Evolutionary conservation across 2,329 filamentous ascomycete genomes (phyloP).

Genomic region (Fusarium cicatricum): DNA sequence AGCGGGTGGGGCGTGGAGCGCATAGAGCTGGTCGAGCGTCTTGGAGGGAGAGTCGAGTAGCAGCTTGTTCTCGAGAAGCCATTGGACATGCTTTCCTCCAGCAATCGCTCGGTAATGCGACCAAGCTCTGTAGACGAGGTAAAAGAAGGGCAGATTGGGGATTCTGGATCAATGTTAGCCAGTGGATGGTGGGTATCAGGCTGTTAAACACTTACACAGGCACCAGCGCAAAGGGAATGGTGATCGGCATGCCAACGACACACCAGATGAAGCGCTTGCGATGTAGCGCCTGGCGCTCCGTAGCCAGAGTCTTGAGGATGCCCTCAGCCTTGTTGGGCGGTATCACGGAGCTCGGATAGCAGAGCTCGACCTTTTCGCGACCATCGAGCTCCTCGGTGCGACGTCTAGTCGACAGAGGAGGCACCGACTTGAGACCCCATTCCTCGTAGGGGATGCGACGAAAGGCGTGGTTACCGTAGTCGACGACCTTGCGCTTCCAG

Average conservation of each 20-base stretch:
- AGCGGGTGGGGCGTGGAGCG: conserved; percentile 49
- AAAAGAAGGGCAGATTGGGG: conserved; percentile 97
- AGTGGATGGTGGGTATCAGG: neutral
- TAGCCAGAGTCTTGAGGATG: conserved; percentile 76
- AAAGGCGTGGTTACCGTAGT: conserved; percentile 86
- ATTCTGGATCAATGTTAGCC: conserved; percentile 60
- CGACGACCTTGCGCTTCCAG: conserved; percentile 89
- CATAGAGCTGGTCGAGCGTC: conserved; percentile 78
- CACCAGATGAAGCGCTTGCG: conserved; percentile 81
- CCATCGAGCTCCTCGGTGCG: conserved; percentile 69
- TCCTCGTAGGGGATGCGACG: conserved; percentile 93
- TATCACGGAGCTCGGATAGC: conserved; percentile 79
- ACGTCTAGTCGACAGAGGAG: conserved; percentile 75
- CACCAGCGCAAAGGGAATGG: conserved; percentile 81
- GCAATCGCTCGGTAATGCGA: conserved; percentile 88
- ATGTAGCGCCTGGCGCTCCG: conserved; percentile 82
- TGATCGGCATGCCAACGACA: conserved; percentile 82
- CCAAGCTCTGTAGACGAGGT: conserved; percentile 89
- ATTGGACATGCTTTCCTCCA: conserved; percentile 86
- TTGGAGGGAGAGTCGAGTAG: conserved; percentile 71
- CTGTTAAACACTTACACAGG: conserved; percentile 75
- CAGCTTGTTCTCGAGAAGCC: conserved; percentile 77
- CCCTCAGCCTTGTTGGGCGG: conserved; percentile 67
- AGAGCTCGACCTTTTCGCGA: conserved; percentile 73
- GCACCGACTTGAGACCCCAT: conserved; percentile 97